These are phyloP conservation scores for Microstegium vimineum DNA, from an alignment of 176 grass and related monocot genomes.

Conservation along the genomic window DNA sequence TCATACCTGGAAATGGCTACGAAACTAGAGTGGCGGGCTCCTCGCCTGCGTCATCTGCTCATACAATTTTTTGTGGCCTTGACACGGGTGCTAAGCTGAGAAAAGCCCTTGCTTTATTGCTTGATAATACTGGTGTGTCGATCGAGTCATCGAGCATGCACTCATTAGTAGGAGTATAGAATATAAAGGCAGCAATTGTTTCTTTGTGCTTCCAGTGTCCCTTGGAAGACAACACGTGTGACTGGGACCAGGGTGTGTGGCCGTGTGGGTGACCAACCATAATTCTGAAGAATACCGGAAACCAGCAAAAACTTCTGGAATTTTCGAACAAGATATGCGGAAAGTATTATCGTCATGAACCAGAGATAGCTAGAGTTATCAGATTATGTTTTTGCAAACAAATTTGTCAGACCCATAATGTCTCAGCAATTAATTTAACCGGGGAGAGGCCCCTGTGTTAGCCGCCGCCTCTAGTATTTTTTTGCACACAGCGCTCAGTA, in stretches of 20 bases:
- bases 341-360: no score
- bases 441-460: background rate
- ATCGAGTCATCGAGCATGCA: background rate
- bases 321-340: no score
- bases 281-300: background rate
- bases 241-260: background rate
- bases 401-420: background rate
- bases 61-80: background rate
- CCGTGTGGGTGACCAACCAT: no score
- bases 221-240: background rate
- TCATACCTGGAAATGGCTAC: background rate
- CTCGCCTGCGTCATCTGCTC: constrained; percentile 22
- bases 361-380: no score
- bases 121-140: background rate
- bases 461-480: background rate
- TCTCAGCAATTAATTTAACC: no score
- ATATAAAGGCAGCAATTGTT: constrained; percentile 24
- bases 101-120: background rate
- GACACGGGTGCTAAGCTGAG: background rate
- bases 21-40: background rate
- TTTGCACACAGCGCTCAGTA: background rate
- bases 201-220: background rate
- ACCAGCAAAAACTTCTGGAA: background rate
- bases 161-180: background rate
- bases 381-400: background rate